These are phyloP conservation scores for Starmerella tilneyi DNA, from an alignment of 805 yeast genomes.

Conservation along the genomic window DNA sequence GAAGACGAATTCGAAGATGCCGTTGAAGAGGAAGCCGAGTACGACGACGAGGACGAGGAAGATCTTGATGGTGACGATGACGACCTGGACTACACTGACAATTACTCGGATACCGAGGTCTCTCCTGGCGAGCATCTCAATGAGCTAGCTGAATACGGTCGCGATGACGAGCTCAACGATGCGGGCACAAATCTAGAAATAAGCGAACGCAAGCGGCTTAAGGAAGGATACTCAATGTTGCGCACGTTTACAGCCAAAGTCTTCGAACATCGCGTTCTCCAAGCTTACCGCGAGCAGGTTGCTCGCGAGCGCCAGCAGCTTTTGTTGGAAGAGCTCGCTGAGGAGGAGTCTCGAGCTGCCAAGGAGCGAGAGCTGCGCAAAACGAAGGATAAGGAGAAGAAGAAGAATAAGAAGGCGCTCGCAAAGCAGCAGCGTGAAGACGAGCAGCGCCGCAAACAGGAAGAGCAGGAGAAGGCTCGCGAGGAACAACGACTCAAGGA, in stretches of 20 bases:
- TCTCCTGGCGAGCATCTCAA: constrained; percentile 21
- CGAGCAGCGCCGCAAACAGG: constrained; percentile 30
- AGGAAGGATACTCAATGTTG: constrained; percentile 70
- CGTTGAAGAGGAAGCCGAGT: constrained; percentile 12
- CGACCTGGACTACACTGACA: constrained; percentile 9
- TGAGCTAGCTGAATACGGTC: constrained; percentile 28
- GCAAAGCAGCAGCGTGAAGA: constrained; percentile 35
- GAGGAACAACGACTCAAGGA: constrained; percentile 26
- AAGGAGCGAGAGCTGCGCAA: constrained; percentile 31
- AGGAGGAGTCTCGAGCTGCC: constrained; percentile 24
- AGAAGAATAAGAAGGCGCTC: constrained; percentile 35
- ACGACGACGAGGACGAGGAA: constrained; percentile 19
- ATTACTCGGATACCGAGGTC: constrained; percentile 5
- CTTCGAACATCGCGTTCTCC: constrained; percentile 60
- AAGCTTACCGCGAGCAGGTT: constrained; percentile 66
- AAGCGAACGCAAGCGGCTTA: constrained; percentile 41
- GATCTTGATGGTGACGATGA: constrained; percentile 20
- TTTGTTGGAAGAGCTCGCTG: constrained; percentile 32
- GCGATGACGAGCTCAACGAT: constrained; percentile 28
- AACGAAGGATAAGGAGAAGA: constrained; percentile 34
- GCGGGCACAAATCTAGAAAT: constrained; percentile 30
- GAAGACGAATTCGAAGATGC: constrained; percentile 2
- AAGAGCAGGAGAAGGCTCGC: constrained; percentile 29
- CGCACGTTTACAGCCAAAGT: constrained; percentile 71
- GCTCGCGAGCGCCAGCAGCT: constrained; percentile 52